Base-by-base conservation (phyloP, 2,329 filamentous ascomycete genomes). In the Botryotinia calthae region DNA sequence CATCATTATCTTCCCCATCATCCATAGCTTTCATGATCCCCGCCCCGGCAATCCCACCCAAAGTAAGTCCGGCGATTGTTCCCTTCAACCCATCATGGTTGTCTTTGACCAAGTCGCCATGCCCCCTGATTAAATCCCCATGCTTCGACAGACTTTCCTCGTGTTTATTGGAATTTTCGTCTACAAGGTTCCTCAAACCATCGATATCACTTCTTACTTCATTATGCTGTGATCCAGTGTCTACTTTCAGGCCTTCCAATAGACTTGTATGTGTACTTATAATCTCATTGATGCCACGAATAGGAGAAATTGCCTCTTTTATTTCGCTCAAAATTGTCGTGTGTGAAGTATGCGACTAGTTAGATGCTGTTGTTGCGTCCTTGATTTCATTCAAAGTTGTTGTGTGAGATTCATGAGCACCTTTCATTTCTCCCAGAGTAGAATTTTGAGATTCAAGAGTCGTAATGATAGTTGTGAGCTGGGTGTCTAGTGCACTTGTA, bases 21-120 rank as follows among this genome's bases (percentile, higher is more conserved):
- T 16, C n/a, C 34, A 56, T 22, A 56, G 16, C 61, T 37, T 66
- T 64, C 31, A 56, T 44, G 22, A 48, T 37, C 2, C 9, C 46
- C 42, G 70, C 61, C 8, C 68, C 71, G 18, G 72, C 75, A 62
- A 77, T 76, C 4, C 75, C 76, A 73, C 76, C 76, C 34, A 69
- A 67, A 40, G 72, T 71, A 56, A 80, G 73, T 10, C 75, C 74
- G 0, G 76, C 77, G 63, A 78, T 74, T 0, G 76, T 74, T 16
- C 69, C 73, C 61, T 77, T 78, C 5, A 76, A 75, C 16, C 76
- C 72, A 22, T 76, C 71, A 34, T 79, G 77, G 8, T 79, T 73
- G 25, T 77, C 76, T 42, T 74, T 79, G 7, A 79, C 73, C 0
- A 77, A 34, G 9, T 66, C 73, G 6, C 74, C 70, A 51, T 78